Base-by-base conservation (phyloP, 2,329 filamentous ascomycete species). In the Hortaea sp. region DNA sequence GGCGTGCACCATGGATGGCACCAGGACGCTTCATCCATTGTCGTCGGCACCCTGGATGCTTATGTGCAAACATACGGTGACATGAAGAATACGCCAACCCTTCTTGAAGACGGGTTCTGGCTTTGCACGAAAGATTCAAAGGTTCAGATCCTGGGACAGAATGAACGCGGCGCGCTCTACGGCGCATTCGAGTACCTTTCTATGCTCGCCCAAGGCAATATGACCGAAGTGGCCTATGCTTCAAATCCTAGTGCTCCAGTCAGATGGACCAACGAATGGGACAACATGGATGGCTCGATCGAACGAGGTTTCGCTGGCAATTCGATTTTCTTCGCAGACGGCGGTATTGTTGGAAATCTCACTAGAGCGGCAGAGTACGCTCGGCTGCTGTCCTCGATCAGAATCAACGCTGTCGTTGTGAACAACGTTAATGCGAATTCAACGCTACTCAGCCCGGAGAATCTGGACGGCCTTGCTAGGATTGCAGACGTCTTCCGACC, bases 361-460 rank as follows among this genome's bases (percentile, higher is more conserved):
- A 78, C 75, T 1, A 76, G 81, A 0, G 77, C 75, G 0, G 65
- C 69, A 5, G 69, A 82, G 52, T 85, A 84, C 52, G 82, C 78
- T 1, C 79, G 82, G 1, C 69, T 86, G 3, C 65, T 85, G 10
- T 75, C 82, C 2, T 85, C 82, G 0, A 73, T 85, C 30, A 68
- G 79, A 10, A 64, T 86, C 53, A 86, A 86, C 52, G 82, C 72
- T 0, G 69, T 84, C 7, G 66, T 85, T 3, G 70, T 84, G 55
- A 86, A 85, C 66, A 86, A 86, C 48, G 82, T 85, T 57, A 86
- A 86, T 54, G 81, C 82, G 4, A 79, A 85, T 54, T 68, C 74
- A 2, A 70, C 69, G 0, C 65, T 82, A 0, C 66, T 85, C 7
- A 78, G 63, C 4, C 55, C 69, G 1, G 60, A 64, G 10, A 84